Base-by-base conservation (phyloP, 306 rosid genomes). In the Rubus idaeus region DNA sequence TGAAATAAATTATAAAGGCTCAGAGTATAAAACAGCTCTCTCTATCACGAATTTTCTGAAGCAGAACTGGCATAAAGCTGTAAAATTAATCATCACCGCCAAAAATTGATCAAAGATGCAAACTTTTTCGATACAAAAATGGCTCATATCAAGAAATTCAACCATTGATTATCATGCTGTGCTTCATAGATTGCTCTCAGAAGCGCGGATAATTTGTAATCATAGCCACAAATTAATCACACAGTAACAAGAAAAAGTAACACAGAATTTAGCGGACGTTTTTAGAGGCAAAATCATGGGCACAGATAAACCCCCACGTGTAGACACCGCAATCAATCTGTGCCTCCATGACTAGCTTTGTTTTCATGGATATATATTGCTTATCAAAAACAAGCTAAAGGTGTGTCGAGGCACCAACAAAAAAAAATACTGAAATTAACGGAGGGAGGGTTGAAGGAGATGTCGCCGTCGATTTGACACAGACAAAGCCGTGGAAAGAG, bases 11-110 rank as follows among this genome's bases (percentile, higher is more conserved):
- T 55, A 26, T 23, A 0, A n/a, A 46, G 87, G 92, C 97, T 93
- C 98, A 93, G 97, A 75, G 13, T 0, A 72, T 12, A 35, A 35
- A 76, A 85, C 98, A 93, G 97, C 97, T 90, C 81, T 91, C 70
- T 87, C 97, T 35, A 86, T 94, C 98, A 94, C 73, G 74, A 82
- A 30, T 78, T 66, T 60, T 91, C 97, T 82, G 98, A 87, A 91
- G 98, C 98, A 94, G 98, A 94, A 94, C 98, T 91, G 97, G 97
- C 98, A 71, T 73, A 42, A 90, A 94, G 98, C 94, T 94, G 98
- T 66, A 64, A 14, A 44, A 1, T 47, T 64, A 0, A 83, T 91
- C 97, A 20, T 91, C 96, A 91, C 68, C 0, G 97, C 92, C 86
- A 49, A 77, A 2, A 30, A 49, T 10, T 0, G 1, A 41, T 0